phyloP scores from a whole-genome alignment of 148 eudicot species.

The Silene uniflora region DNA sequence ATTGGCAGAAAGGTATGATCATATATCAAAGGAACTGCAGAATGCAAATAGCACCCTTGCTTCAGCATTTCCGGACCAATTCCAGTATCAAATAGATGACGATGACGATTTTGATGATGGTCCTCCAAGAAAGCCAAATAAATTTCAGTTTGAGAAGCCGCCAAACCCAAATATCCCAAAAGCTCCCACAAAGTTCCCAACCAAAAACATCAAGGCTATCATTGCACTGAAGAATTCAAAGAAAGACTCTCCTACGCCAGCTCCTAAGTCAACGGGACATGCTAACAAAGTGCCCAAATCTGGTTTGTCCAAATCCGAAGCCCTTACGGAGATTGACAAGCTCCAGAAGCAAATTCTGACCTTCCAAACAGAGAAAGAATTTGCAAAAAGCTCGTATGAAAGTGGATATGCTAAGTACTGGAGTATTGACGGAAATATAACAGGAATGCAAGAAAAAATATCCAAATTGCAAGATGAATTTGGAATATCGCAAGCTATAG shows the following conservation, averaged over 20 bases:
- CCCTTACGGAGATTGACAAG: slow-evolving; percentile 75
- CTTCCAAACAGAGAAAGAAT: slow-evolving; percentile 83
- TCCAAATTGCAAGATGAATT: slow-evolving; percentile 77
- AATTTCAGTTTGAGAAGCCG: slow-evolving; percentile 17
- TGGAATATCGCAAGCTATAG: slow-evolving; percentile 50
- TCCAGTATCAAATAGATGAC: slow-evolving; percentile 57
- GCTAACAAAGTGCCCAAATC: slow-evolving; percentile 39
- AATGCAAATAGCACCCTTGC: slow-evolving; percentile 90
- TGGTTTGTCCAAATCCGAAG: slow-evolving; percentile 66
- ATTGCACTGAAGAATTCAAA: slow-evolving; percentile 42
- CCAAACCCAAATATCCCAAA: slow-evolving; percentile 38
- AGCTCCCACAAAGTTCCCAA: slow-evolving; percentile 56
- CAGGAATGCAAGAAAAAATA: slow-evolving; percentile 63
- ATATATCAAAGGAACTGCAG: slow-evolving; percentile 73
- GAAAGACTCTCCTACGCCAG: slow-evolving; percentile 24
- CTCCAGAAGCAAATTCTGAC: slow-evolving; percentile 73
- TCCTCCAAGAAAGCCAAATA: slow-evolving; percentile 28
- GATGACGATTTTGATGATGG: slow-evolving; percentile 54
- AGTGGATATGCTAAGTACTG: slow-evolving; percentile 66
- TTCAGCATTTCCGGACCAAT: slow-evolving; percentile 76
- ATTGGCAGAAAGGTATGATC: slow-evolving; percentile 85
- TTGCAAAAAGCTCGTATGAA: slow-evolving; percentile 77
- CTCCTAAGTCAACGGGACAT: slow-evolving; percentile 22
- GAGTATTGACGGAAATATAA: slow-evolving; percentile 61
- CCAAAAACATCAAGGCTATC: slow-evolving; percentile 50